phyloP scores from a whole-genome alignment of 1,139 yeast genomes.

The Geotrichum cucujoidarum region DNA sequence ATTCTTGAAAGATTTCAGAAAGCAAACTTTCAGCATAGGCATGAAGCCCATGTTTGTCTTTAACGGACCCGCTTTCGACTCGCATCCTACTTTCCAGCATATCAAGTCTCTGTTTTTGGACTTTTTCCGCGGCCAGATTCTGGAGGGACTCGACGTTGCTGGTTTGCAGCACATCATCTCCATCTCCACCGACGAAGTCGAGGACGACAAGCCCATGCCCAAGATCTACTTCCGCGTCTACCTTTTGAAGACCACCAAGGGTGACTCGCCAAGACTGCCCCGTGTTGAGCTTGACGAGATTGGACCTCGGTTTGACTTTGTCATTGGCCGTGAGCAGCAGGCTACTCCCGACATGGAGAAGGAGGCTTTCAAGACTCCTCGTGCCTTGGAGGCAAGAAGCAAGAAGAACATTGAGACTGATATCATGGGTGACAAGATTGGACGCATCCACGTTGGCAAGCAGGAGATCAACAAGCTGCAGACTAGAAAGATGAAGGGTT shows the following conservation, averaged over 20 bases:
- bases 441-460: conserved; percentile 91
- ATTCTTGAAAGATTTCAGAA: conserved; percentile 68
- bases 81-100: conserved; percentile 81
- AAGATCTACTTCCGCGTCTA: conserved; percentile 85
- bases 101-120: conserved; percentile 85
- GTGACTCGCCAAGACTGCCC: conserved; percentile 80
- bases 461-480: conserved; percentile 88
- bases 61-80: conserved; percentile 88
- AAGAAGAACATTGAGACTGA: conserved; percentile 90
- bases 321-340: conserved; percentile 79
- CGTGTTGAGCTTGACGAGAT: conserved; percentile 91
- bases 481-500: conserved; percentile 98
- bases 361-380: conserved; percentile 81
- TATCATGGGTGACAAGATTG: conserved; percentile 92
- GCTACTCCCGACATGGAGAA: conserved; percentile 86
- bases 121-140: conserved; percentile 79
- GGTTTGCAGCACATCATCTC: conserved; percentile 90
- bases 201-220: conserved; percentile 70
- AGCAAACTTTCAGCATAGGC: conserved; percentile 78
- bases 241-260: conserved; percentile 69
- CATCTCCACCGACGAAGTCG: conserved; percentile 66
- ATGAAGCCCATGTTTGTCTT: conserved; percentile 91
- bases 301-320: conserved; percentile 94
- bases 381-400: conserved; percentile 71
- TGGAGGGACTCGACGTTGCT: conserved; percentile 85